Percentiles rank a stretch among this genome's conserved stretches.
Conservation (phyloP, 352 stramenopile species). For the Phytophthora litchii region DNA sequence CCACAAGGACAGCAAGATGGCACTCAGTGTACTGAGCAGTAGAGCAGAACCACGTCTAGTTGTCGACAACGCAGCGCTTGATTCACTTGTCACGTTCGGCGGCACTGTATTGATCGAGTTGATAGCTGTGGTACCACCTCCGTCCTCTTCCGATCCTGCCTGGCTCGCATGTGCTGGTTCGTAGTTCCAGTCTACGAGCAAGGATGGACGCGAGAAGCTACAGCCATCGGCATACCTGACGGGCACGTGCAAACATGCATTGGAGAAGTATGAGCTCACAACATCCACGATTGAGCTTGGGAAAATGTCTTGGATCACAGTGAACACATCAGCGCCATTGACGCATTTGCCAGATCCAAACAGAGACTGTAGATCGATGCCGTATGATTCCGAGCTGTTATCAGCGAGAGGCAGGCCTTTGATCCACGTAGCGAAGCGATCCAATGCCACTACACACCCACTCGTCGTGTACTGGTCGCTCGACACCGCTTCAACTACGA, state of each 20-base stretch:
- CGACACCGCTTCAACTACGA: conserved; percentile 27
- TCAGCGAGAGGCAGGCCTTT: conserved; percentile 40
- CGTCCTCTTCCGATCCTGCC: conserved; percentile 25
- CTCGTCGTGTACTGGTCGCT: conserved; percentile 32
- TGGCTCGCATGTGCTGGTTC: conserved; percentile 46
- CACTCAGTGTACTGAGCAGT: conserved; percentile 4
- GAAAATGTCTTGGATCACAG: conserved; percentile 45
- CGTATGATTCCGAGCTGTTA: conserved; percentile 33
- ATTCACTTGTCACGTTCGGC: conserved; percentile 29
- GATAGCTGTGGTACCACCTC: conserved; percentile 25
- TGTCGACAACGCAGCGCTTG: conserved; percentile 3
- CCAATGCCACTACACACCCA: conserved; percentile 56
- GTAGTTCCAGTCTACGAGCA: conserved; percentile 57
- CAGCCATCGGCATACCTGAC: conserved; percentile 62
- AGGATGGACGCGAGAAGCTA: conserved; percentile 48
- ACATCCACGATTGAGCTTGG: conserved; percentile 31
- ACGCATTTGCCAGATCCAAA: conserved; percentile 50
- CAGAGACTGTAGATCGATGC: conserved; percentile 45
- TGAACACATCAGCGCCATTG: conserved; percentile 46
- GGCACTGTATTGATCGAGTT: conserved; percentile 41
- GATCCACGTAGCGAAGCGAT: conserved; percentile 56
- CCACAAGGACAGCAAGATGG: conserved; percentile 8
- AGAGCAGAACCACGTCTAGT: neutral
- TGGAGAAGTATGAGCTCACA: conserved; percentile 43
- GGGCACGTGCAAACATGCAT: conserved; percentile 55